A percentile compares a stretch with the other conserved stretches of the same genome.
These are phyloP conservation scores for Glonium stellatum DNA, from an alignment of 495 filamentous ascomycete genomes.

Conservation along the genomic window DNA sequence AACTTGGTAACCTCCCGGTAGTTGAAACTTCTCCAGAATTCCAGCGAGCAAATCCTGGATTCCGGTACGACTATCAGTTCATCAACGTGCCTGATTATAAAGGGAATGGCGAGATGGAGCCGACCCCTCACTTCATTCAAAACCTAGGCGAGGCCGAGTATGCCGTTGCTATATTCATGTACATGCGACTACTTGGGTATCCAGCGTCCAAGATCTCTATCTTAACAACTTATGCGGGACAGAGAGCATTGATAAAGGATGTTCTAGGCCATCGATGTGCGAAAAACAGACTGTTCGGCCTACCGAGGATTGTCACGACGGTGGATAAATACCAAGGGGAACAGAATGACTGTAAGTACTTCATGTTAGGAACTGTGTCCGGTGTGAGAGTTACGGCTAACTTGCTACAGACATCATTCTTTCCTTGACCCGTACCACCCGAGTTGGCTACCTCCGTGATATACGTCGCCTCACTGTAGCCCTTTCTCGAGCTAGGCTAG, in stretches of 20 bases:
- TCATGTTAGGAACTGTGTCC: background rate
- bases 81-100: conserved; percentile 95
- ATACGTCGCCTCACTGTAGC: conserved; percentile 92
- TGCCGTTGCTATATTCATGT: conserved; percentile 89
- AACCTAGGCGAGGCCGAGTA: conserved; percentile 98
- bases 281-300: conserved; percentile 76
- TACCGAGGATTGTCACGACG: conserved; percentile 84
- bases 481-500: conserved; percentile 87
- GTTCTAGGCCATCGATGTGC: conserved; percentile 79
- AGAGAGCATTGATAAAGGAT: conserved; percentile 83
- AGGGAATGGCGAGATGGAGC: conserved; percentile 78
- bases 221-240: conserved; percentile 90
- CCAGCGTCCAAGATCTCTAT: conserved; percentile 87
- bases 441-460: conserved; percentile 89
- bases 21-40: conserved; percentile 65
- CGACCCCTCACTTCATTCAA: conserved; percentile 93
- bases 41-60: conserved; percentile 78
- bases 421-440: conserved; percentile 78
- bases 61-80: conserved; percentile 92
- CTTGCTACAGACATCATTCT: conserved; percentile 71
- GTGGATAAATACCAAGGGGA: conserved; percentile 99
- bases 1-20: conserved; percentile 70
- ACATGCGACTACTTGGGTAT: conserved; percentile 95
- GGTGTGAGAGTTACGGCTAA: no score
- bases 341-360: conserved; percentile 89